Evolutionary conservation across 306 rosid species (phyloP).

Genomic region (Rosa rugosa): DNA sequence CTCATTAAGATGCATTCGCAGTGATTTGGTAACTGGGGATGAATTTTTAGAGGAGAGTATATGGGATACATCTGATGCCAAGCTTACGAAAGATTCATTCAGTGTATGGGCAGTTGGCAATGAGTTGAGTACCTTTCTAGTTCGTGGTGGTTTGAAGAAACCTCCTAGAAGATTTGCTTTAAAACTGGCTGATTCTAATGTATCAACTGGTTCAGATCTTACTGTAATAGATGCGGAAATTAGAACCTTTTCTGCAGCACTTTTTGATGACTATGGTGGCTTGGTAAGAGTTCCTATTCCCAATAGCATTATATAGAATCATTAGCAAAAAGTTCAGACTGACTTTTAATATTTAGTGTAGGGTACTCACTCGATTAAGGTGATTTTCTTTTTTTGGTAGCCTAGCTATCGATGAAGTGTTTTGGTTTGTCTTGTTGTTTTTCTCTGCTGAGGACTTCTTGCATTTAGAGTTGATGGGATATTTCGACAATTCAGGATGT

Average conservation of each 20-base stretch:
- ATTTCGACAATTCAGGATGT: not conserved
- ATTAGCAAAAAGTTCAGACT: not conserved
- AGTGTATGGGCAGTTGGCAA: conserved; percentile 85
- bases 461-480: not conserved
- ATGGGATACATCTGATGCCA: conserved; percentile 91
- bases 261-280: conserved; percentile 98
- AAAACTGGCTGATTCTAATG: conserved; percentile 67
- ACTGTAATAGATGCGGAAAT: conserved; percentile 78
- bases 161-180: conserved; percentile 94
- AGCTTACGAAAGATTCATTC: conserved; percentile 56
- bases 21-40: conserved; percentile 84
- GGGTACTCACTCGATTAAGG: not conserved
- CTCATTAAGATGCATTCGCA: conserved; percentile 78
- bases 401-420: not conserved
- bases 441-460: not conserved
- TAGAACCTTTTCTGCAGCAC: conserved; percentile 79
- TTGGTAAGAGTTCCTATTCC: conserved; percentile 67
- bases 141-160: conserved; percentile 75
- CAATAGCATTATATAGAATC: conserved; percentile 14
- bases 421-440: not conserved
- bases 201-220: conserved; percentile 69
- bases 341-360: not conserved
- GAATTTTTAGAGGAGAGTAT: conserved; percentile 78
- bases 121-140: conserved; percentile 86
- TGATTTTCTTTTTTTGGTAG: not conserved